Conservation (phyloP, 139 green algal species). For the Picochlorum sp. region DNA sequence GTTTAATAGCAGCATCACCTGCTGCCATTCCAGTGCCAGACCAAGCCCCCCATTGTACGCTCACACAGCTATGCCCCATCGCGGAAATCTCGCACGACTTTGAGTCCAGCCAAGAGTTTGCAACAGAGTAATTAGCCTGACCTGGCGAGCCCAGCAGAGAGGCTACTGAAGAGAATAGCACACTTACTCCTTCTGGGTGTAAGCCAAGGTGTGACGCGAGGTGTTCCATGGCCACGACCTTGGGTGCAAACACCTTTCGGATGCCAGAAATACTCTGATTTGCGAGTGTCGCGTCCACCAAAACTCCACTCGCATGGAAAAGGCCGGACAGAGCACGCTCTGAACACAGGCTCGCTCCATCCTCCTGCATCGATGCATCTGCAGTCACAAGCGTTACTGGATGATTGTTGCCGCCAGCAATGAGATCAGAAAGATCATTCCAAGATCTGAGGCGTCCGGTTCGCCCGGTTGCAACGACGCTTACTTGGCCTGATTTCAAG, state of each 20-base stretch:
- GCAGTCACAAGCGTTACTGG: slow-evolving; percentile 16
- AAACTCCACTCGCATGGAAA: slow-evolving; percentile 55
- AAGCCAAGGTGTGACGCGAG: background rate
- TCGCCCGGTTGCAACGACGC: slow-evolving; percentile 38
- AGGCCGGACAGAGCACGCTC: slow-evolving; percentile 35
- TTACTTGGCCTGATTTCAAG: slow-evolving; percentile 21
- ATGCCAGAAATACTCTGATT: slow-evolving; percentile 36
- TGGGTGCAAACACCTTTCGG: slow-evolving; percentile 39
- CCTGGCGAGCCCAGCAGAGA: slow-evolving; percentile 60
- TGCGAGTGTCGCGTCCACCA: slow-evolving; percentile 52
- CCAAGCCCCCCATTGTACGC: slow-evolving; percentile 45
- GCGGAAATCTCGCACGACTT: slow-evolving; percentile 13
- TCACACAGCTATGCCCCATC: slow-evolving; percentile 10
- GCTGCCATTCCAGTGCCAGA: slow-evolving; percentile 42
- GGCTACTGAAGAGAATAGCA: slow-evolving; percentile 43
- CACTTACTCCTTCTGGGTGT: slow-evolving; percentile 19
- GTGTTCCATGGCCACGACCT: slow-evolving; percentile 21
- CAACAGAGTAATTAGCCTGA: slow-evolving; percentile 68
- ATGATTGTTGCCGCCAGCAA: background rate
- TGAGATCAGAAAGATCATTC: slow-evolving; percentile 10
- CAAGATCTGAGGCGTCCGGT: slow-evolving; percentile 29
- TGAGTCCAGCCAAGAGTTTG: slow-evolving; percentile 62
- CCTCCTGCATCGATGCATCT: slow-evolving; percentile 23
- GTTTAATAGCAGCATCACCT: slow-evolving; percentile 25
- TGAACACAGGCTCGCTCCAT: slow-evolving; percentile 34